These are phyloP conservation scores for Aspergillus conjunctus DNA, from an alignment of 495 filamentous ascomycete species.

Conservation along the genomic window DNA sequence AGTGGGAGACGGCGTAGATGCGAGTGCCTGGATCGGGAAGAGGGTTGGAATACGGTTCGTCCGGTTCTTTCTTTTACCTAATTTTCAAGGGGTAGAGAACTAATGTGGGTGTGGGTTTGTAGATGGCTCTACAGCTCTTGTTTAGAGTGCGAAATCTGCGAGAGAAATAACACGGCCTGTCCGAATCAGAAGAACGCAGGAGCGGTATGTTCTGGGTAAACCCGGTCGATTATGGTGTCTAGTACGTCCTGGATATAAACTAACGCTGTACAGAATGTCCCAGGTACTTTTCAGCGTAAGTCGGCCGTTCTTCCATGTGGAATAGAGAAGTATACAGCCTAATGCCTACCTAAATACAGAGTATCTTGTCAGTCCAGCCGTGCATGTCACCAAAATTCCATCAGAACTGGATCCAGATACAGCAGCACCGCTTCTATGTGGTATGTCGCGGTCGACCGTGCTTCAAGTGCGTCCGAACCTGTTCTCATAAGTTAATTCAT, in stretches of 20 bases:
- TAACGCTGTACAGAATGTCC: conserved; percentile 38
- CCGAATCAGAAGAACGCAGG: conserved; percentile 49
- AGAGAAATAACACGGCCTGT: conserved; percentile 47
- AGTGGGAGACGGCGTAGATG: conserved; percentile 39
- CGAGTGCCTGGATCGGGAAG: conserved; percentile 37
- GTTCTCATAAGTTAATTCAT: conserved; percentile 3
- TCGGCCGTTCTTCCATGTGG: neutral
- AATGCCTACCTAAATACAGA: conserved; percentile 26
- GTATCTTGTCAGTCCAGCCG: conserved; percentile 45
- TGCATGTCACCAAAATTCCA: conserved; percentile 44
- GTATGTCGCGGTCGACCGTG: conserved; percentile 23
- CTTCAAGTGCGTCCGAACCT: neutral
- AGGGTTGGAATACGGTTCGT: conserved; percentile 44
- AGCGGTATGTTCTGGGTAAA: conserved; percentile 42
- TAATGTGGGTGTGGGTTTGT: neutral
- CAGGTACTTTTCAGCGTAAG: conserved; percentile 50
- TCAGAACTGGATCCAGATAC: conserved; percentile 34
- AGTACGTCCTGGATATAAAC: neutral
- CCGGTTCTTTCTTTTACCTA: neutral
- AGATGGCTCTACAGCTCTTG: conserved; percentile 52
- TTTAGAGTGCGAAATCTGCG: conserved; percentile 48
- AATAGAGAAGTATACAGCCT: neutral
- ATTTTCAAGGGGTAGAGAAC: neutral
- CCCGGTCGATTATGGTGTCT: too few species aligned
- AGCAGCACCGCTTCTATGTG: conserved; percentile 46